Conservation (phyloP, 371 early-diverging fungal species). For the Apophysomyces trapeziformis region DNA sequence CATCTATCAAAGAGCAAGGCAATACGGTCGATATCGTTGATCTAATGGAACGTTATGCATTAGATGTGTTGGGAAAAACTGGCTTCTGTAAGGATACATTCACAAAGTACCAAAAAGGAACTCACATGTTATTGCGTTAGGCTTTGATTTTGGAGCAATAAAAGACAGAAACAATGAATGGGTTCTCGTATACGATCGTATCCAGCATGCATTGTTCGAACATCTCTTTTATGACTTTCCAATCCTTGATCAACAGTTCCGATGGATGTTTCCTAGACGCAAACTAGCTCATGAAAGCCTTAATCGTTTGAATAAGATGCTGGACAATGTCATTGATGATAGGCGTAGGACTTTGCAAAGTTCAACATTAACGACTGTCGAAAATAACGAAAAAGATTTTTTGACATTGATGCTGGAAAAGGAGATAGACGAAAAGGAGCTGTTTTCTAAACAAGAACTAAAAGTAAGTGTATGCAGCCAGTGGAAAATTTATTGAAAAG, state of each 20-base stretch:
- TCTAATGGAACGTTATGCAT: constrained; percentile 30
- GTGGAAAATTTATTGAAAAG: neutral
- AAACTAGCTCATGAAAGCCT: constrained; percentile 13
- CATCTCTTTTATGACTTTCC: neutral
- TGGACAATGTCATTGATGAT: constrained; percentile 43
- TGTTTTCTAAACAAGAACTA: constrained; percentile 24
- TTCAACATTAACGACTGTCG: constrained; percentile 16
- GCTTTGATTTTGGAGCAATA: constrained; percentile 39
- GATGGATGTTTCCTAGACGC: neutral
- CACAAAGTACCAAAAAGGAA: neutral
- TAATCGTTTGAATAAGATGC: constrained; percentile 34
- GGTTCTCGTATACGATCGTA: constrained; percentile 28
- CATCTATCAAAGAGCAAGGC: constrained; percentile 20
- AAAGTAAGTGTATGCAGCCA: constrained; percentile 10
- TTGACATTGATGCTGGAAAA: constrained; percentile 50
- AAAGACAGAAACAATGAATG: constrained; percentile 29
- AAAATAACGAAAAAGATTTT: constrained; percentile 47
- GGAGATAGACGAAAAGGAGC: constrained; percentile 26
- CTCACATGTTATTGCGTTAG: constrained; percentile 3
- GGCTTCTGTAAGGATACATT: constrained; percentile 30
- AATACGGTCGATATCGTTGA: constrained; percentile 23
- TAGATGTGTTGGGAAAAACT: constrained; percentile 43
- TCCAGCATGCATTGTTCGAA: constrained; percentile 22
- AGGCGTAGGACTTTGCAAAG: constrained; percentile 29
- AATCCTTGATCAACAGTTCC: neutral